Evolutionary conservation across 2,329 filamentous ascomycete species (phyloP).

Genomic region (Pyrenochaeta sp.): DNA sequence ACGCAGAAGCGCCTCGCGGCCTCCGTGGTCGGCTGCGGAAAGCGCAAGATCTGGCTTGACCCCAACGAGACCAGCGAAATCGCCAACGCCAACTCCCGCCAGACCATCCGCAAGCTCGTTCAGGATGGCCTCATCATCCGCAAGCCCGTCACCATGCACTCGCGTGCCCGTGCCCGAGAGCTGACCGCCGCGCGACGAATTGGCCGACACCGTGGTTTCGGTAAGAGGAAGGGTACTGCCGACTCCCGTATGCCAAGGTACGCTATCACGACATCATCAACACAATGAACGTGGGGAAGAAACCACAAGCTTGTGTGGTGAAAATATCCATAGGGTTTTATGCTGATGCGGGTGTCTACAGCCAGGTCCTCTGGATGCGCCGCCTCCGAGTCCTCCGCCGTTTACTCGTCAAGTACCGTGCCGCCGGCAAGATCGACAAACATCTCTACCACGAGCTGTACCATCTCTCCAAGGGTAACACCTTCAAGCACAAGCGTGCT

Average conservation of each 20-base stretch:
- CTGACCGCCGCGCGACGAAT: constrained; percentile 93
- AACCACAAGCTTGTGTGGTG: constrained; percentile 11
- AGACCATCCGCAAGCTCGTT: constrained; percentile 99
- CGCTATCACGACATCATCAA: constrained; percentile 49
- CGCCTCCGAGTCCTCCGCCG: constrained; percentile 98
- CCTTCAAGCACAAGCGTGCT: constrained; percentile 99
- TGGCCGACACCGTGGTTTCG: constrained; percentile 97
- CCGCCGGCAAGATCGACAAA: constrained; percentile 99
- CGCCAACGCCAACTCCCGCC: constrained; percentile 99
- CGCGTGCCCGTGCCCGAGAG: constrained; percentile 92
- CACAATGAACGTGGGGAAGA: constrained; percentile 14
- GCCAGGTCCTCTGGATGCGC: constrained; percentile 99
- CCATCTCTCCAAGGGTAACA: constrained; percentile 99
- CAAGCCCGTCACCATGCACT: constrained; percentile 99
- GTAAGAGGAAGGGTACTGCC: constrained; percentile 99
- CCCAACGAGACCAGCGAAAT: constrained; percentile 99
- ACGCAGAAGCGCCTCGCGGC: constrained; percentile 99
- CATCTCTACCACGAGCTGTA: constrained; percentile 99
- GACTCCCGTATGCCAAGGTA: constrained; percentile 99
- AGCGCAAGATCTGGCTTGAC: constrained; percentile 99
- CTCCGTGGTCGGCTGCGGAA: constrained; percentile 97
- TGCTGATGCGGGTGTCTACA: constrained; percentile 57
- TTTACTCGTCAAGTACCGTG: constrained; percentile 99
- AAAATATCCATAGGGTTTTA: constrained; percentile 19
- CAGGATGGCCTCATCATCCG: constrained; percentile 99